phyloP scores from a whole-genome alignment of 805 yeast species.

The Novakomyces olei region DNA sequence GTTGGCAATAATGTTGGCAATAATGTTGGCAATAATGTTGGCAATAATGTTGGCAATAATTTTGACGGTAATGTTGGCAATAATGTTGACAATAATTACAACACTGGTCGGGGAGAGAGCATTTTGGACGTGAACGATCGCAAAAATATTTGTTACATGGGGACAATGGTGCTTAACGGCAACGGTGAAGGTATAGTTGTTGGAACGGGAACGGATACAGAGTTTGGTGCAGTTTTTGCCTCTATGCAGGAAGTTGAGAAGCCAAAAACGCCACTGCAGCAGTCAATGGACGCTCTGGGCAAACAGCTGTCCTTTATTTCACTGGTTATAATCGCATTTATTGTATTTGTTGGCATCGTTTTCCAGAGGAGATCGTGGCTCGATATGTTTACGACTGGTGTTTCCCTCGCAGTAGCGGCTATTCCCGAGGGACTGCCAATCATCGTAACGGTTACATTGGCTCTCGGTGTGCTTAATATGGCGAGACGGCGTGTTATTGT shows the following conservation, averaged over 20 bases:
- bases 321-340: conserved; percentile 74
- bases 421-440: conserved; percentile 98
- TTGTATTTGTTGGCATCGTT: conserved; percentile 74
- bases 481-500: conserved; percentile 87
- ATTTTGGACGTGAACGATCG: conserved; percentile 43
- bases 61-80: too few species aligned
- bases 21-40: too few species aligned
- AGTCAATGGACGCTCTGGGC: conserved; percentile 87
- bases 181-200: conserved; percentile 84
- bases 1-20: too few species aligned
- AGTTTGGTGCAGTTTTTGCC: conserved; percentile 82
- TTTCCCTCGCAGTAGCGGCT: conserved; percentile 94
- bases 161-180: conserved; percentile 90
- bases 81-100: conserved; percentile 10
- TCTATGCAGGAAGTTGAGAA: conserved; percentile 91
- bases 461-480: conserved; percentile 90
- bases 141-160: conserved; percentile 76
- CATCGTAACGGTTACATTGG: conserved; percentile 91
- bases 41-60: too few species aligned
- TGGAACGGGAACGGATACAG: conserved; percentile 74
- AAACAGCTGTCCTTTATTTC: conserved; percentile 69
- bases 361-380: conserved; percentile 86
- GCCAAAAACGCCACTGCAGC: conserved; percentile 93
- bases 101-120: conserved; percentile 7
- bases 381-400: conserved; percentile 95